Evolutionary conservation across 345 rosid genomes (phyloP).

Genomic region (Rhodamnia rubescens): DNA sequence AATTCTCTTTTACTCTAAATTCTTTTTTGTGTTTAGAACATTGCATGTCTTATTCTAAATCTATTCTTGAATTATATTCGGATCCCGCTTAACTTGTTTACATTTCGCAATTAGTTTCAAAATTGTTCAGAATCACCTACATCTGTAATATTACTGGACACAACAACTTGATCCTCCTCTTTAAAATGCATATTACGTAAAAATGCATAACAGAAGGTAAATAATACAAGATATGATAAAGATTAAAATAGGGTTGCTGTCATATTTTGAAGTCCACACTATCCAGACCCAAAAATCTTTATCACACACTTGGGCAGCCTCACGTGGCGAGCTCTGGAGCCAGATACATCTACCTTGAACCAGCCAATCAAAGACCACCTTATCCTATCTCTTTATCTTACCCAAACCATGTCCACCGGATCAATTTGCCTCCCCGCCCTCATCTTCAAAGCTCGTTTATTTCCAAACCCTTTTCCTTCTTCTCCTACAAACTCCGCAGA

Average conservation of each 20-base stretch:
- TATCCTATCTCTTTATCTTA: constrained; percentile 67
- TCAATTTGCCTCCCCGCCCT: not conserved
- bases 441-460: not conserved
- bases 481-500: not conserved
- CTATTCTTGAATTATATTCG: too few relatives aligned
- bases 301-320: constrained; percentile 5
- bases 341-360: constrained; percentile 11
- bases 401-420: constrained; percentile 25
- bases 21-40: too few relatives aligned
- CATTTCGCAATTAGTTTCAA: too few relatives aligned
- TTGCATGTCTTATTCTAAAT: too few relatives aligned
- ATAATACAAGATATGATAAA: not conserved
- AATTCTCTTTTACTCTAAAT: too few relatives aligned
- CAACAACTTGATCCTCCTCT: not conserved
- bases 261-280: not conserved
- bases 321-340: constrained; percentile 41
- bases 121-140: too few relatives aligned
- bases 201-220: not conserved
- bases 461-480: not conserved
- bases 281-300: constrained; percentile 14
- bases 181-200: not conserved
- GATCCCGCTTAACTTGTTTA: too few relatives aligned
- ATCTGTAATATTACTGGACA: too few relatives aligned
- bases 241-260: not conserved
- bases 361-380: constrained; percentile 59